Conservation (phyloP, 768 basidiomycete species). For the Thelephora ganbajun region DNA sequence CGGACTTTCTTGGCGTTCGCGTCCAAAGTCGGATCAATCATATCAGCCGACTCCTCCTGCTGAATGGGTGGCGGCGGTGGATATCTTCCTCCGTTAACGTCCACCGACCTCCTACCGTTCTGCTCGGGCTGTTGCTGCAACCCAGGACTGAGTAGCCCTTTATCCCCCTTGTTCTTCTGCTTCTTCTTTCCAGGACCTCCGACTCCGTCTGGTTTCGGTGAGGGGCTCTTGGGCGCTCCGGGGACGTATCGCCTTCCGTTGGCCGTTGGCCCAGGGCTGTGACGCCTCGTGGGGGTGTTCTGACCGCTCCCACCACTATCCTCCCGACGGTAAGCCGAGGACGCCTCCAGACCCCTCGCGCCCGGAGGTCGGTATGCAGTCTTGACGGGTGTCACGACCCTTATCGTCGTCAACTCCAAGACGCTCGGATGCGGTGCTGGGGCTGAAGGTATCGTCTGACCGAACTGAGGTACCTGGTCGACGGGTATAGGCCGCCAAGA, state of each 20-base stretch:
- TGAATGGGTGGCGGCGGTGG: constrained; percentile 22
- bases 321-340: constrained; percentile 80
- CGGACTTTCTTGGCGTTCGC: constrained; percentile 83
- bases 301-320: constrained; percentile 71
- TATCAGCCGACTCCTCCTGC: constrained; percentile 39
- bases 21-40: constrained; percentile 46
- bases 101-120: constrained; percentile 24
- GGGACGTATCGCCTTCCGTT: constrained; percentile 52
- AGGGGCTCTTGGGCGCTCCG: constrained; percentile 43
- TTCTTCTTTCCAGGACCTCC: constrained; percentile 32
- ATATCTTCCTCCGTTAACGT: constrained; percentile 10
- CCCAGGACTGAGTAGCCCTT: constrained; percentile 10
- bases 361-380: constrained; percentile 87
- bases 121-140: constrained; percentile 13
- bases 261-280: constrained; percentile 40
- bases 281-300: constrained; percentile 48
- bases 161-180: constrained; percentile 38
- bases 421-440: constrained; percentile 55
- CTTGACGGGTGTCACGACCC: constrained; percentile 39
- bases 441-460: constrained; percentile 46
- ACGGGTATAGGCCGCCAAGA: constrained; percentile 68
- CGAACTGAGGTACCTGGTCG: constrained; percentile 56
- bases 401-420: constrained; percentile 31
- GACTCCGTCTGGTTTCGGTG: constrained; percentile 23
- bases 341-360: constrained; percentile 79